These are phyloP conservation scores for Neofusicoccum cordaticola DNA, from an alignment of 2,329 filamentous ascomycete genomes.

Conservation along the genomic window DNA sequence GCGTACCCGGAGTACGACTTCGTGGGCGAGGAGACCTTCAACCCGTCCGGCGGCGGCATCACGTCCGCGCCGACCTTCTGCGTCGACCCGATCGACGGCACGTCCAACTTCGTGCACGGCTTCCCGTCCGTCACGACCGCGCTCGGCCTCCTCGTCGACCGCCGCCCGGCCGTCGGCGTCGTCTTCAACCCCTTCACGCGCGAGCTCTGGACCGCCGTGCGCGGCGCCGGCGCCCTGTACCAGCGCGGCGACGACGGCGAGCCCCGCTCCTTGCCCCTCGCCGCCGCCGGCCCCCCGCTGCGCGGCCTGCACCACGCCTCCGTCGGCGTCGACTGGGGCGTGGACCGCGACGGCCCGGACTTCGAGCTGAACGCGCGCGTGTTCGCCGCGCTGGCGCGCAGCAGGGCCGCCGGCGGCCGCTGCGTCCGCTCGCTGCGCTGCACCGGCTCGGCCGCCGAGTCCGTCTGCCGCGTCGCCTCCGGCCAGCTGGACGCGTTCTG, in stretches of 20 bases:
- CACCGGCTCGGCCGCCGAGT: neutral
- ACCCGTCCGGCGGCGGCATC: neutral
- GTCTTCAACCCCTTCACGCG: slow-evolving; percentile 1
- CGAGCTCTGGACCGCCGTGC: neutral
- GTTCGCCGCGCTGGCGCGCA: neutral
- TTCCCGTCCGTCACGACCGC: neutral
- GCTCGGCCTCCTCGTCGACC: neutral
- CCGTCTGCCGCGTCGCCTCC: slow-evolving; percentile 2
- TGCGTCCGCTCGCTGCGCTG: neutral
- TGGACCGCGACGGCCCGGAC: neutral
- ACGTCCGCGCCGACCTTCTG: neutral
- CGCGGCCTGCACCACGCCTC: neutral
- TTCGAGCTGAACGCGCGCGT: neutral
- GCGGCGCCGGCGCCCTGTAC: neutral
- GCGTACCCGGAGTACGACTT: slow-evolving; percentile 1
- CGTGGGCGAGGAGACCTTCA: slow-evolving; percentile 2
- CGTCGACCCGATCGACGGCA: slow-evolving; percentile 14
- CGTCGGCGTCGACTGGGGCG: neutral
- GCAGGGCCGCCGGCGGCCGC: neutral
- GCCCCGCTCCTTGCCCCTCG: neutral
- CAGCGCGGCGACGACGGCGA: neutral
- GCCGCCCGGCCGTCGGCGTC: neutral
- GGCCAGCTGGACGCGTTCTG: slow-evolving; percentile 5
- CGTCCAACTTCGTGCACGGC: slow-evolving; percentile 2
- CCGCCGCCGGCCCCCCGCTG: neutral